These are phyloP conservation scores for Alternaria rosae DNA, from an alignment of 2,329 filamentous ascomycete species.

Conservation along the genomic window DNA sequence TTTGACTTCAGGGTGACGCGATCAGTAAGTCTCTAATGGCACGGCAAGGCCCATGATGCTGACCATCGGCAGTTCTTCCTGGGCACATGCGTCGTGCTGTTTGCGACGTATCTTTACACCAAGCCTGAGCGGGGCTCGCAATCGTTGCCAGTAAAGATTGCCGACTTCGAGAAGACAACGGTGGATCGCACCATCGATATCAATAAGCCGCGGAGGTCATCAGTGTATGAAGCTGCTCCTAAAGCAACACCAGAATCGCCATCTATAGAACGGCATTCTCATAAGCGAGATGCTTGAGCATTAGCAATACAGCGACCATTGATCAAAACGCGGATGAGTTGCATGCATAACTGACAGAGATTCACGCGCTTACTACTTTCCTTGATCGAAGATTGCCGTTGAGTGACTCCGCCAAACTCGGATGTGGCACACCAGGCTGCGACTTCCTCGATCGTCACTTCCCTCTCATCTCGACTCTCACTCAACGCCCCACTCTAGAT, in stretches of 20 bases:
- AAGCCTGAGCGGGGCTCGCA: conserved; percentile 63
- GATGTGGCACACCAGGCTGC: conserved; percentile 15
- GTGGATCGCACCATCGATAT: conserved; percentile 55
- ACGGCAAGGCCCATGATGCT: background rate
- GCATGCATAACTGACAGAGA: background rate
- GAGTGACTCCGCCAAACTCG: background rate
- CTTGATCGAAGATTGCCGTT: background rate
- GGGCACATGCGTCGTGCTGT: conserved; percentile 79
- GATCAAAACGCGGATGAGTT: background rate
- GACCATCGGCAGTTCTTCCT: conserved; percentile 71
- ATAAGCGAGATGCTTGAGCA: conserved; percentile 35
- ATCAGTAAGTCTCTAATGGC: conserved; percentile 31
- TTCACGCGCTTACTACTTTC: background rate
- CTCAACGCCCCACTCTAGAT: background rate
- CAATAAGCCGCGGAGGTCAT: conserved; percentile 17
- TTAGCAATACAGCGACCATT: background rate
- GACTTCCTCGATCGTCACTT: conserved; percentile 34
- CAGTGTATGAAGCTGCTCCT: conserved; percentile 14
- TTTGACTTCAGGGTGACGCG: conserved; percentile 78
- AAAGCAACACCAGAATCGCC: conserved; percentile 35
- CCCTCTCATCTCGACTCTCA: conserved; percentile 16
- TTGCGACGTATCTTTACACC: conserved; percentile 86
- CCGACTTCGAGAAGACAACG: conserved; percentile 77
- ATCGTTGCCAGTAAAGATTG: conserved; percentile 71
- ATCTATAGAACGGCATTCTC: conserved; percentile 27